Base-by-base conservation (phyloP, 192 early-diverging fungal species). In the Backusella westeae region DNA sequence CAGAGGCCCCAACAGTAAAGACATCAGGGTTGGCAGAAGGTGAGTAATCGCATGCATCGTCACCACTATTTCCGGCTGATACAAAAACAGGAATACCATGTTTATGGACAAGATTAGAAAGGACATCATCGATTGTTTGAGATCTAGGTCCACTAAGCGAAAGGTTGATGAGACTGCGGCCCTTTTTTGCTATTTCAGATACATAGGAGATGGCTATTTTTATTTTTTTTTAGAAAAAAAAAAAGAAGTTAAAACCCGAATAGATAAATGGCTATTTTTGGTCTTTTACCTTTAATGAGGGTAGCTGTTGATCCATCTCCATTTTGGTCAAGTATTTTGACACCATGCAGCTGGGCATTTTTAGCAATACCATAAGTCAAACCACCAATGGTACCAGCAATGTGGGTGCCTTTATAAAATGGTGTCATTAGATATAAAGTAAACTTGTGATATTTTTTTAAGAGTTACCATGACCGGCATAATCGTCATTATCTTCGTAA, bases 281-380 rank as follows among this genome's bases (percentile, higher is more conserved):
- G 8, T 41, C 4, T 21, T 67, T 91, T 78, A 38, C 85, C 92
- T 26, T 80, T 70, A 63, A 93, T 87, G 1, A 93, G 66, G 44
- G 77, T 80, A 21, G 84, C 73, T 36, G 72, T 84, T 6, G 85
- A 68, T 15, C 91, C 92, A 39, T 74, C 72, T 21, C 92, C 92
- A 26, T 75, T 3, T 6, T 74, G 77, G 75, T 87, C 85, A 39
- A 93, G 77, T 19, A 91, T 88, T 75, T 92, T 89, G 66, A 93
- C 84, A 69, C 79, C 87, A 52, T 91, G 81, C 23, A 93, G 34
- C 6, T 44, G 79, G 15, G 79, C 92, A 36, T 84, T 83, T 77
- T 89, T 93, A 42, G 92, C 92, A 35, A 93, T 88, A 69, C 92
- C 92, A 74, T 84, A 91, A 23, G 77, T 86, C 23, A 73, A 82